Percentiles rank a stretch among this genome's conserved stretches.
Evolutionary conservation across 805 yeast genomes (phyloP).

Genomic region (Zygotorulaspora danielsina): DNA sequence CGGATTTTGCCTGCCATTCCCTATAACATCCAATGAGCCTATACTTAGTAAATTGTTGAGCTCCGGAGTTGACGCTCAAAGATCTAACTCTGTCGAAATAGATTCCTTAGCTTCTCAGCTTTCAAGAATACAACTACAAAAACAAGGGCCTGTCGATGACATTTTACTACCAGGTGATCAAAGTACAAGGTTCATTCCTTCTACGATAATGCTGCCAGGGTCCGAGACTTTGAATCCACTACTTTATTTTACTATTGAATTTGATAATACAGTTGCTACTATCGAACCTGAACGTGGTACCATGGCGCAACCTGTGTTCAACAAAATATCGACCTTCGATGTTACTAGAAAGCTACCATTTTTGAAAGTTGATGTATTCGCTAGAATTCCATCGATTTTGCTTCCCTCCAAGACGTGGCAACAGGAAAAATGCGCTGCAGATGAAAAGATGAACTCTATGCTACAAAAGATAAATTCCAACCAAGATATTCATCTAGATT

Average conservation of each 20-base stretch:
- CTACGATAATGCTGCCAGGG: conserved; percentile 52
- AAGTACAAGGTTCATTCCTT: conserved; percentile 42
- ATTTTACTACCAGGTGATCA: conserved; percentile 32
- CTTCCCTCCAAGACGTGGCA: conserved; percentile 42
- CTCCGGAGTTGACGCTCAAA: conserved; percentile 41
- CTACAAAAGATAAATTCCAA: conserved; percentile 38
- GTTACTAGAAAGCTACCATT: conserved; percentile 60
- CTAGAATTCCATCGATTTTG: conserved; percentile 66
- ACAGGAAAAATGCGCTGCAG: conserved; percentile 26
- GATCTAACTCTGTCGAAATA: conserved; percentile 19
- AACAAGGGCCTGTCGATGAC: conserved; percentile 37
- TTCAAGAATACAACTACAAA: conserved; percentile 23
- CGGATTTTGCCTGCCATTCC: conserved; percentile 65
- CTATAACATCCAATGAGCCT: conserved; percentile 59
- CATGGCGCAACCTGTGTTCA: conserved; percentile 73
- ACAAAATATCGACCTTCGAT: conserved; percentile 87
- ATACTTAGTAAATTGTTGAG: conserved; percentile 61
- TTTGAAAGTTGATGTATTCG: conserved; percentile 72
- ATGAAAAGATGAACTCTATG: conserved; percentile 28
- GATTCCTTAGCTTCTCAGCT: conserved; percentile 29
- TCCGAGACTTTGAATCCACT: conserved; percentile 58
- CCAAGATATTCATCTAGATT: conserved; percentile 74
- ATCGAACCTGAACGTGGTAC: conserved; percentile 86
- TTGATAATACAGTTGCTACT: conserved; percentile 88
- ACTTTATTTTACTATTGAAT: conserved; percentile 82